phyloP scores from a whole-genome alignment of 805 yeast genomes.

The Metschnikowia vanudenii region DNA sequence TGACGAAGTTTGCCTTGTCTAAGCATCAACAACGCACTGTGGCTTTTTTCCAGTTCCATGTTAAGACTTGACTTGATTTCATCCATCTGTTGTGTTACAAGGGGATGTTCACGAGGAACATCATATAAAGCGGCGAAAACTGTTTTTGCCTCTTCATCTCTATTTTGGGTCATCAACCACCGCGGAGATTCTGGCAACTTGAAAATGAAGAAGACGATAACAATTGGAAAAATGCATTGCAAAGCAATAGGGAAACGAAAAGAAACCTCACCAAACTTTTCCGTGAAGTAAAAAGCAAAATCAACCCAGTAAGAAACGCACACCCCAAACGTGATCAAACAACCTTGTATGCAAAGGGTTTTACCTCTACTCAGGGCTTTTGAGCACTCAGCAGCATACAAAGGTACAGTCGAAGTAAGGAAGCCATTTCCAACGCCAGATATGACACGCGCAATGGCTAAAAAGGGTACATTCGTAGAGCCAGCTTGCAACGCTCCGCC shows the following conservation, averaged over 20 bases:
- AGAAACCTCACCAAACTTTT: constrained; percentile 21
- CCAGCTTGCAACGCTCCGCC: constrained; percentile 27
- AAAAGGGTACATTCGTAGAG: constrained; percentile 22
- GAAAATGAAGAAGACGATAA: constrained; percentile 17
- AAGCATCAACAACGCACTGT: constrained; percentile 30
- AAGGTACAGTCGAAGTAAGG: constrained; percentile 37
- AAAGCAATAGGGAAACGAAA: constrained; percentile 38
- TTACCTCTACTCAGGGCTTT: constrained; percentile 33
- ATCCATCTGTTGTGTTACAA: constrained; percentile 25
- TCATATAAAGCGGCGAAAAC: constrained; percentile 24
- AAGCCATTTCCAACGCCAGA: constrained; percentile 37
- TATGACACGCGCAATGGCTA: constrained; percentile 34
- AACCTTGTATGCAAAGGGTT: constrained; percentile 32
- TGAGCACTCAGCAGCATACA: constrained; percentile 37
- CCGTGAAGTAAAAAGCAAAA: constrained; percentile 34
- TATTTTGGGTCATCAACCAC: constrained; percentile 35
- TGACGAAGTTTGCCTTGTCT: constrained; percentile 43
- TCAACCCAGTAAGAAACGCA: constrained; percentile 38
- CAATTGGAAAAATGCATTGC: constrained; percentile 26
- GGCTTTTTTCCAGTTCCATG: constrained; percentile 24
- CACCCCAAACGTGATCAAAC: constrained; percentile 26
- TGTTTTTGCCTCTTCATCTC: constrained; percentile 28
- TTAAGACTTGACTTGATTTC: constrained; percentile 28
- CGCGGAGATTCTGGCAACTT: constrained; percentile 46
- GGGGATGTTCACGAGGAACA: constrained; percentile 23